A percentile compares a stretch with the other conserved stretches of the same genome.
These are phyloP conservation scores for Plasmodium inui DNA, from an alignment of 169 alveolate species.

Conservation along the genomic window DNA sequence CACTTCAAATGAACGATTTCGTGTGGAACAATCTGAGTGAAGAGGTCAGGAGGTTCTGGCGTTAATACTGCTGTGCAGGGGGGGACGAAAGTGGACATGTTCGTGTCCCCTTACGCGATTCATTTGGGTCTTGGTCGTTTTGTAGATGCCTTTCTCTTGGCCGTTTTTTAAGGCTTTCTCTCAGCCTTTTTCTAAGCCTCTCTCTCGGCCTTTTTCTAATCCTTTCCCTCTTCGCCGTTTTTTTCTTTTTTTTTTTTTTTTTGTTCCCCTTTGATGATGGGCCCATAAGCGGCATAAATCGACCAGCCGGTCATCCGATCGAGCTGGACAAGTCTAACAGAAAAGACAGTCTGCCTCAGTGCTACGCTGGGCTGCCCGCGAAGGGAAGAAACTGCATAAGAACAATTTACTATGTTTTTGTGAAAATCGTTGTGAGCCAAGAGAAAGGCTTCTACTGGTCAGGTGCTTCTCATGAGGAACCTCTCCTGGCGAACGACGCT, in stretches of 20 bases:
- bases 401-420: not conserved
- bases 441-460: not conserved
- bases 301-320: not conserved
- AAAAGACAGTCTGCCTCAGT: not conserved
- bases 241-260: too few species aligned
- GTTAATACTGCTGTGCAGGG: slow-evolving; percentile 8
- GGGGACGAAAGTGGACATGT: not conserved
- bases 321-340: not conserved
- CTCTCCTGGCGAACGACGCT: not conserved
- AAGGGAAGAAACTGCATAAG: not conserved
- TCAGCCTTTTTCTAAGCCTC: too few species aligned
- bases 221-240: too few species aligned
- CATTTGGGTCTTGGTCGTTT: not conserved
- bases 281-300: not conserved
- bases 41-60: slow-evolving; percentile 24
- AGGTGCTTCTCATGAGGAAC: too few species aligned
- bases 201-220: too few species aligned
- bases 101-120: not conserved
- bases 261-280: not conserved
- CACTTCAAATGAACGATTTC: not conserved
- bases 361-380: not conserved
- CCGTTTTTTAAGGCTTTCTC: too few species aligned
- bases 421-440: not conserved
- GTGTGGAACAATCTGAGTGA: slow-evolving; percentile 4
- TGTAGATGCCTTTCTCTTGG: too few species aligned